Conservation (phyloP, 257 asterid genomes). For the Penstemon eatonii region DNA sequence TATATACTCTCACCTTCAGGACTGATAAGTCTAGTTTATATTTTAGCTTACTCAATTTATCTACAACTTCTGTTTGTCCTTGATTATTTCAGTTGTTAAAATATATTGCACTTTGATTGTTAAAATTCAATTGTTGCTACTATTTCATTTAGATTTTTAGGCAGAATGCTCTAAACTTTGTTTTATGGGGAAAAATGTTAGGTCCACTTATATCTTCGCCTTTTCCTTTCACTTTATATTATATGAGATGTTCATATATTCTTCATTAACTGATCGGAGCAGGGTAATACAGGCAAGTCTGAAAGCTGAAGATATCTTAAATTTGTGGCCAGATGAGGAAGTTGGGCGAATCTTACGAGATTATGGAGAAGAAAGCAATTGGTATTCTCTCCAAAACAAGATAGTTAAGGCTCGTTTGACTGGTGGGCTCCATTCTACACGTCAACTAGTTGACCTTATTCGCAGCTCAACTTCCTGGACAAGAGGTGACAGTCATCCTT, state of each 20-base stretch:
- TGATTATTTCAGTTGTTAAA: background rate
- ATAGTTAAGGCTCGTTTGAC: slow-evolving; percentile 69
- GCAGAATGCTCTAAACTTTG: too few relatives aligned
- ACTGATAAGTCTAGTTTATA: too few relatives aligned
- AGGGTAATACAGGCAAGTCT: slow-evolving; percentile 80
- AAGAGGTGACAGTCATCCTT: slow-evolving; percentile 50
- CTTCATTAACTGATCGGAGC: slow-evolving; percentile 54
- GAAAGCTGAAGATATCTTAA: slow-evolving; percentile 89
- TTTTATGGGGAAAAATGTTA: background rate
- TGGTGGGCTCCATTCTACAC: slow-evolving; percentile 92
- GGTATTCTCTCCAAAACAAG: slow-evolving; percentile 77
- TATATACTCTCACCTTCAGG: too few relatives aligned
- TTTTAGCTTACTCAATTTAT: background rate
- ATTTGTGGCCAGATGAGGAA: slow-evolving; percentile 90
- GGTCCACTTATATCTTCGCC: slow-evolving; percentile 7
- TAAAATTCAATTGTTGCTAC: background rate
- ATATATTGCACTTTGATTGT: background rate
- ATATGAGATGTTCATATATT: slow-evolving; percentile 31
- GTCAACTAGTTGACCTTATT: slow-evolving; percentile 75
- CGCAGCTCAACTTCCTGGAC: slow-evolving; percentile 63
- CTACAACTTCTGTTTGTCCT: background rate
- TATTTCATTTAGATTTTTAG: background rate
- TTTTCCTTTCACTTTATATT: slow-evolving; percentile 6
- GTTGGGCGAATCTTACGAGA: slow-evolving; percentile 82
- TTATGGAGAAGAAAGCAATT: slow-evolving; percentile 95